These are phyloP conservation scores for Hippophae rhamnoides DNA, from an alignment of 306 rosid species.

Conservation along the genomic window DNA sequence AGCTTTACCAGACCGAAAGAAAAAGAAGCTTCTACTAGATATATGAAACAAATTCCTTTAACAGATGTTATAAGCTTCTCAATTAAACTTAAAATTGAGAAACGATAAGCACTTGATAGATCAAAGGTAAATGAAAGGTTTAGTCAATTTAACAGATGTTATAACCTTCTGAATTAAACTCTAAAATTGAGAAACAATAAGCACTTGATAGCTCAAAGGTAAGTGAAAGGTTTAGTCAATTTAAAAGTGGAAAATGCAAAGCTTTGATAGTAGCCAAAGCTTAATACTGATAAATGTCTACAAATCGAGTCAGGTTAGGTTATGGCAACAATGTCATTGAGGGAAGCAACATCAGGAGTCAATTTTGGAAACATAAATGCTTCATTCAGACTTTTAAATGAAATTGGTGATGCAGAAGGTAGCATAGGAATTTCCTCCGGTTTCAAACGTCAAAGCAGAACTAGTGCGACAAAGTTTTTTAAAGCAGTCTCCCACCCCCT, in stretches of 20 bases:
- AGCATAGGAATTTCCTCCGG: not conserved
- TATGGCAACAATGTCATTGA: too few relatives aligned
- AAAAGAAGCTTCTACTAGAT: not conserved
- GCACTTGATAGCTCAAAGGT: constrained; percentile 4
- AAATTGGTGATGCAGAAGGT: not conserved
- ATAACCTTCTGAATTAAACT: constrained; percentile 4
- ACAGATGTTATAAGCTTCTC: constrained; percentile 6
- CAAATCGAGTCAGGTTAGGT: too few relatives aligned
- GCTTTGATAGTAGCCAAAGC: too few relatives aligned
- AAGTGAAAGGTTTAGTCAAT: not conserved
- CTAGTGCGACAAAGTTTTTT: not conserved
- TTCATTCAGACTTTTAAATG: not conserved
- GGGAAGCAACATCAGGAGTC: too few relatives aligned
- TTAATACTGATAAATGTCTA: too few relatives aligned
- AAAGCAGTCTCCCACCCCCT: not conserved
- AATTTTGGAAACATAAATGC: not conserved
- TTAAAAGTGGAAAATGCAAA: not conserved
- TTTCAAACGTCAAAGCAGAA: not conserved
- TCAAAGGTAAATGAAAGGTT: constrained; percentile 2
- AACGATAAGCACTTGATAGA: constrained; percentile 4
- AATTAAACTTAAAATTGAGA: constrained; percentile 6
- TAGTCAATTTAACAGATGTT: not conserved
- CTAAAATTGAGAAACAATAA: constrained; percentile 11
- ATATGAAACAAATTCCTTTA: too few relatives aligned
- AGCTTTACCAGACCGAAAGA: not conserved